Base-by-base conservation (phyloP, 257 asterid genomes). In the Cruciata laevipes region DNA sequence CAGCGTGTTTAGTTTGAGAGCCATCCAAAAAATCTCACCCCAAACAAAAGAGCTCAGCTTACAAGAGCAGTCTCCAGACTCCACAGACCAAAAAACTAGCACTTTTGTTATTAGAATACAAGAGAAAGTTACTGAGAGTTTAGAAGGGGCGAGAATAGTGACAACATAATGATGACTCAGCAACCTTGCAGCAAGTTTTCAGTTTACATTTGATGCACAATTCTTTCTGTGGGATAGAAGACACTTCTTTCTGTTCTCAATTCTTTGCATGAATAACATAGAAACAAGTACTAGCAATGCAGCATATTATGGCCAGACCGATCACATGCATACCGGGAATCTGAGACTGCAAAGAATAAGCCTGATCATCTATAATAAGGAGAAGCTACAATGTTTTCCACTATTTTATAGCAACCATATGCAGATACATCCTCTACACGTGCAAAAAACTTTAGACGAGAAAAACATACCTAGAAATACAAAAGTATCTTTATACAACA, bases 401-500 rank as follows among this genome's bases (percentile, higher is more conserved):
- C 33, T 31, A 67, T 33, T 60, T 20, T 32, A 18, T 40, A 20
- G 21, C 47, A 30, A 52, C 32, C 1, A 64, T 70, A 57, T 63
- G 68, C 73, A 32, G 57, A 35, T 59, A 66, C 16, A 24, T 37
- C 51, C 56, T 18, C 59, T 42, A 67, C 66, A 65, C n/a, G 4
- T 37, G 32, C n/a, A 53, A 33, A 25, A 31, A 61, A 8, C 66
- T 49, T 60, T 51, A 3, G 61, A 21, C 35, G 37, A 13, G 58
- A 62, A 44, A 59, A 67, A 37, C 64, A 65, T 30, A 44, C 60
- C 51, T 42, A 76, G 64, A 68, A 56, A 70, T 56, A 65, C 68
- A 37, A 53, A 47, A 65, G 72, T 44, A 47, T 47, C 25, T 73
- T 51, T 49, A 67, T 73, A 32, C 56, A 31, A 49, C 31, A 49